phyloP scores from a whole-genome alignment of 2,329 filamentous ascomycete genomes.

The Cladophialophora carrionii region DNA sequence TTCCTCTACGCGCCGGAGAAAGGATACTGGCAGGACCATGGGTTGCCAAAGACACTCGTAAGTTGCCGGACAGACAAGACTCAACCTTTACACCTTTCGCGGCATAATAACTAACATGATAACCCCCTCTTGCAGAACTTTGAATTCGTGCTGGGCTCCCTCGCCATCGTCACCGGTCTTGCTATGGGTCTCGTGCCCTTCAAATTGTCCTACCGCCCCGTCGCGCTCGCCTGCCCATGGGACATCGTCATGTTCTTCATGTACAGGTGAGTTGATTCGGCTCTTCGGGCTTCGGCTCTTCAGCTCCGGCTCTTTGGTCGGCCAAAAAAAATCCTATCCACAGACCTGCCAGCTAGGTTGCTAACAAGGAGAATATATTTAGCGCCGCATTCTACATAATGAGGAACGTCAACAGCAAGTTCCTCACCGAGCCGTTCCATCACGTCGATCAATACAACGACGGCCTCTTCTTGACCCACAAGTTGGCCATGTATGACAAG shows the following conservation, averaged over 20 bases:
- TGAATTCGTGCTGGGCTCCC: constrained; percentile 15
- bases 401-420: constrained; percentile 12
- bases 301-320: neutral
- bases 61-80: neutral
- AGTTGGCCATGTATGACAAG: constrained; percentile 3
- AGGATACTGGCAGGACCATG: constrained; percentile 20
- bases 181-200: constrained; percentile 16
- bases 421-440: neutral
- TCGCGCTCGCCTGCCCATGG: constrained; percentile 23
- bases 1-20: constrained; percentile 13
- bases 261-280: constrained; percentile 3
- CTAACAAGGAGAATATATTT: neutral
- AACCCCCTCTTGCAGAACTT: constrained; percentile 5
- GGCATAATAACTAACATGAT: neutral
- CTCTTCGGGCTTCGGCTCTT: neutral
- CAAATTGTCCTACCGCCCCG: constrained; percentile 25
- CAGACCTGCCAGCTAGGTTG: neutral
- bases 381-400: constrained; percentile 22
- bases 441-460: neutral
- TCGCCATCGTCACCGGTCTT: constrained; percentile 18
- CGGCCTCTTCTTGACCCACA: neutral
- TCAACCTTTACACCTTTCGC: neutral
- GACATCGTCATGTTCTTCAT: constrained; percentile 24
- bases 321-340: too few species aligned
- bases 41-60: constrained; percentile 16